These are phyloP conservation scores for Oryza meyeriana DNA, from an alignment of 176 grass and related monocot genomes.

Conservation along the genomic window DNA sequence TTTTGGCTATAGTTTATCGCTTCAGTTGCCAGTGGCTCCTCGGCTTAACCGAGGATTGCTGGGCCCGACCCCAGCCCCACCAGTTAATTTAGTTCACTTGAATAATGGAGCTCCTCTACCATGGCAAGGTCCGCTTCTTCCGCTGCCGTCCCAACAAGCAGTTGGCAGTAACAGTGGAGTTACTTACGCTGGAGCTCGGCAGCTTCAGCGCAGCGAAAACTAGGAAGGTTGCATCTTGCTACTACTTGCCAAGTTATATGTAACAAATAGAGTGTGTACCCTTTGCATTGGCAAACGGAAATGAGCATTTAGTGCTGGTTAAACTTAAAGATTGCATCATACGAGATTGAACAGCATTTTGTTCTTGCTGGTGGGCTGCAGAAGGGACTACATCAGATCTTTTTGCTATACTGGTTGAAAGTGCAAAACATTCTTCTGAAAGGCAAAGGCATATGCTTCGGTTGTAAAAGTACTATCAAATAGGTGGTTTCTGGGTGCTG, in stretches of 20 bases:
- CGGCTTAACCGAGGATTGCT: slow-evolving; percentile 16
- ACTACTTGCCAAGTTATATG: neutral
- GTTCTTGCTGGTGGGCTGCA: neutral
- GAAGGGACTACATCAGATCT: neutral
- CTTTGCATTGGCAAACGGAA: neutral
- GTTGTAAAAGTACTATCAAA: neutral
- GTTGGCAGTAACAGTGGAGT: neutral
- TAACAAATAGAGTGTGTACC: neutral
- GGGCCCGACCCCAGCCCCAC: slow-evolving; percentile 5
- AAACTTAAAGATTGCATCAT: neutral
- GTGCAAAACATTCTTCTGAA: neutral
- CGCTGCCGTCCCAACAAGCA: neutral
- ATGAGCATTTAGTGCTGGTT: neutral
- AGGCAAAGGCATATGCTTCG: neutral
- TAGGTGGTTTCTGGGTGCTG: neutral
- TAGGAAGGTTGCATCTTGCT: neutral
- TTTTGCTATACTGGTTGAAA: neutral
- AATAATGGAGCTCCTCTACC: neutral
- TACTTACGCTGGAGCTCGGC: neutral
- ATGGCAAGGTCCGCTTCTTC: slow-evolving; percentile 3
- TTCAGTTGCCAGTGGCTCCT: neutral
- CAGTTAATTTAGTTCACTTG: neutral
- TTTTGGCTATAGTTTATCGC: slow-evolving; percentile 21
- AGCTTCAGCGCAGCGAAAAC: neutral
- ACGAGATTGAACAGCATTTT: neutral